These are phyloP conservation scores for Thuidium tamariscinum DNA, from an alignment of 225 moss, liverwort and hornwort genomes.

Conservation along the genomic window DNA sequence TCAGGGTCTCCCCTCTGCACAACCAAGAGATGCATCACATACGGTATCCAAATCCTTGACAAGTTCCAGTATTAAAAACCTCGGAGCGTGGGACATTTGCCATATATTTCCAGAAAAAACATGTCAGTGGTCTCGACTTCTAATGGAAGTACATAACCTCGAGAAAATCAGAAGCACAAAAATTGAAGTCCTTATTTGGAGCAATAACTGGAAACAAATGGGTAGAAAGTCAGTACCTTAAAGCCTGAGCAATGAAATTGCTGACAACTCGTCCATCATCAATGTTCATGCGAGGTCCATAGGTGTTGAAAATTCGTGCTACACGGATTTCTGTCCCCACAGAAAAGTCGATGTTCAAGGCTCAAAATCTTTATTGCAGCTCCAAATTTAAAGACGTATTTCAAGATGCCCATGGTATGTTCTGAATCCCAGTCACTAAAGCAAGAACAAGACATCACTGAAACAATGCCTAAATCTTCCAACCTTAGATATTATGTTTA, in stretches of 20 bases:
- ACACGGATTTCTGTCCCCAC: slow-evolving; percentile 72
- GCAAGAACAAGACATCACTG: neutral
- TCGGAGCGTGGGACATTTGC: neutral
- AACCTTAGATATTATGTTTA: neutral
- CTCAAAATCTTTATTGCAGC: neutral
- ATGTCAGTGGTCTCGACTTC: neutral
- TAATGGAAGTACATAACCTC: neutral
- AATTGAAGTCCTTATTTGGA: neutral
- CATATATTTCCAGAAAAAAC: neutral
- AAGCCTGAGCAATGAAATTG: slow-evolving; percentile 93
- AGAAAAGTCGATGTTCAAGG: neutral
- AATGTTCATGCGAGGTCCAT: slow-evolving; percentile 98
- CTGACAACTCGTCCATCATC: slow-evolving; percentile 97
- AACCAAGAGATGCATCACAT: neutral
- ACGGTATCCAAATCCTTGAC: neutral
- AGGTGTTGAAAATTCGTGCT: slow-evolving; percentile 95
- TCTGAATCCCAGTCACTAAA: neutral
- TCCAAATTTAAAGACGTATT: neutral
- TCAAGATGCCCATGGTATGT: neutral
- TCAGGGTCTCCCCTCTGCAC: slow-evolving; percentile 70
- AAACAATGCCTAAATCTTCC: neutral
- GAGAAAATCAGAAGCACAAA: neutral
- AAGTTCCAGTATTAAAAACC: neutral
- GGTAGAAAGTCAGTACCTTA: slow-evolving; percentile 31
- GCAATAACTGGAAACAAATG: neutral